These are phyloP conservation scores for Lichtheimia ramosa DNA, from an alignment of 371 early-diverging fungal genomes.

Conservation along the genomic window DNA sequence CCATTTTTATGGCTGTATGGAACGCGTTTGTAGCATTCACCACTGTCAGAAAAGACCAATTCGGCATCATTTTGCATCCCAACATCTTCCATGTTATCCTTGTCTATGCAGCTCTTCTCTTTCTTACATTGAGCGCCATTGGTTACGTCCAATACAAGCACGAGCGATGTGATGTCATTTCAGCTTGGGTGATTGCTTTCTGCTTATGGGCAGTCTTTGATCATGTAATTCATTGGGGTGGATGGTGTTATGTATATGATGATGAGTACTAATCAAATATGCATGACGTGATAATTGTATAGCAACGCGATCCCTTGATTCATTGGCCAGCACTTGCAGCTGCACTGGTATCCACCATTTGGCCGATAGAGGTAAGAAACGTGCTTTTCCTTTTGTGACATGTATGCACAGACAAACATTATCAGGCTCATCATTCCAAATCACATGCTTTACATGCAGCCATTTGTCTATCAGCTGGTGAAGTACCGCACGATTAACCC, in stretches of 20 bases:
- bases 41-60: slow-evolving; percentile 29
- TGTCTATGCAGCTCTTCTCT: slow-evolving; percentile 49
- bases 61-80: slow-evolving; percentile 18
- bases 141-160: slow-evolving; percentile 66
- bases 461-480: too few relatives aligned
- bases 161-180: slow-evolving; percentile 60
- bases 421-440: too few relatives aligned
- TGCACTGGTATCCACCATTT: slow-evolving; percentile 49
- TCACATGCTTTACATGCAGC: too few relatives aligned
- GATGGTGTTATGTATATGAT: slow-evolving; percentile 18
- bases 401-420: too few relatives aligned
- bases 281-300: slow-evolving; percentile 6
- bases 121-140: slow-evolving; percentile 59
- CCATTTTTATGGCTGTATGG: slow-evolving; percentile 56
- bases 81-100: slow-evolving; percentile 44
- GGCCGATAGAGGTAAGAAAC: slow-evolving; percentile 36
- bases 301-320: slow-evolving; percentile 22
- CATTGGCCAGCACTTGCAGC: slow-evolving; percentile 54
- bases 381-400: background rate
- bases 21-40: slow-evolving; percentile 63
- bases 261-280: background rate
- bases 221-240: slow-evolving; percentile 25
- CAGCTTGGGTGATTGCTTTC: slow-evolving; percentile 51
- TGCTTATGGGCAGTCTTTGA: slow-evolving; percentile 45
- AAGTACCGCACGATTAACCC: too few relatives aligned